Base-by-base conservation (phyloP, 106 monocot species). In the Dendrobium chrysotoxum region DNA sequence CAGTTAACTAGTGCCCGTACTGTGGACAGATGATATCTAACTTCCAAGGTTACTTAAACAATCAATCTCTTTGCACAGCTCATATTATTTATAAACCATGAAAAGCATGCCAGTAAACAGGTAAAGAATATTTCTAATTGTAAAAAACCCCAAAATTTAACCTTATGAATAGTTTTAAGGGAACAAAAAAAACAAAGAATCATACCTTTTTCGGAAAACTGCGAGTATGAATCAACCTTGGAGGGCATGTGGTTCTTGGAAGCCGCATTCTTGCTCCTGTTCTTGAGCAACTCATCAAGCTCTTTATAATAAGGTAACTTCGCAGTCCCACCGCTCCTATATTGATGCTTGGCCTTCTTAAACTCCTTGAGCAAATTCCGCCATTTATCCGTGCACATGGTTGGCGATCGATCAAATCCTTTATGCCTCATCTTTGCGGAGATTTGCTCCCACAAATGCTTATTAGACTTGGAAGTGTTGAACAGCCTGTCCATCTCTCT, bases 381-480 rank as follows among this genome's bases (percentile, higher is more conserved):
- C 96, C 96, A 97, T 87, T 97, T 97, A 79, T 97, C 92, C 0
- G 96, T 97, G 85, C 96, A 97, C 94, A 94, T 97, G 25, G 92
- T 97, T 31, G 96, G 92, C 25, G 92, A 97, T 25, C 94, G 78
- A 50, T 97, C 96, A 39, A 87, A 97, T 58, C 96, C 96, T 44
- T 90, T 87, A n/a, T 90, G 89, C 72, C 94, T 77, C 93, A 94
- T 94, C 90, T 88, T 90, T 21, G 86, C 80, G 3, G 96, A 97
- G 64, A 97, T 97, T 83, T 92, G 84, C 83, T 94, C 96, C 94
- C 96, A 94, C 71, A 97, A 78, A 66, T 97, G 96, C 85, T 90
- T 96, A 75, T 96, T 96, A 17, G 96, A 96, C 80, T 96, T 96
- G 50, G 94, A 92, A 30, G 94, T 94, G 61, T 96, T 96, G 83